Base-by-base conservation (phyloP, 1,139 yeast genomes). In the Taiozyma sp. region DNA sequence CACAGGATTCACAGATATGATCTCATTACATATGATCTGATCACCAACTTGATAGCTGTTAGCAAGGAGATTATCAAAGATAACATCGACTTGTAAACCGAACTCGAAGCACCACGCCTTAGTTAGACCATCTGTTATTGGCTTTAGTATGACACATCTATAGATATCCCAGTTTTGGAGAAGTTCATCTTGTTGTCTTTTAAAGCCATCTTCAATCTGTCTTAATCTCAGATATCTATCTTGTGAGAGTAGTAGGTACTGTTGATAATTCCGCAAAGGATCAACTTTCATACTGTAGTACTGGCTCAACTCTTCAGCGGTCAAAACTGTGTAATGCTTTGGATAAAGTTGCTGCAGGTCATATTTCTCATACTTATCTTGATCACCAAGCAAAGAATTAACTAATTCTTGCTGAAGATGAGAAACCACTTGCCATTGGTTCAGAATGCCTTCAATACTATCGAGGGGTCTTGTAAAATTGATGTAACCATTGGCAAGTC, bases 1-100 rank as follows among this genome's bases (percentile, higher is more conserved):
- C 1, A 68, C 53, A 1, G 76, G 65, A 53, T 77, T 71, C 22
- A 77, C 59, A 44, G 65, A 57, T 14, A 72, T 52, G 14, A 81
- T 66, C 45, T 68, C 63, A 30, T 74, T 68, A 50, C 81, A 75
- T 24, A 68, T 61, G 8, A 77, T 52, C 39, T 69, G 68, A 46
- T 71, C 72, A 3, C 85, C 86, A n/a, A 77, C 61, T 26, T 63
- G 57, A 48, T 58, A 37, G 11, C 44, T 10, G 35, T 42, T 4
- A 47, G 44, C n/a, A 26, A n/a, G 24, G 9, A 16, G 21, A 41
- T 24, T 14, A 5, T 41, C 34, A 19, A 37, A 37, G 14, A 37
- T 22, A 7, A 79, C 62, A 14, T 75, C 74, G n/a, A 78, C 75
- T 49, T 73, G 76, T 10, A 77, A 56, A n/a, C 72, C 77, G 48